These are phyloP conservation scores for Aspergillus funiculosus DNA, from an alignment of 495 filamentous ascomycete species.

Conservation along the genomic window DNA sequence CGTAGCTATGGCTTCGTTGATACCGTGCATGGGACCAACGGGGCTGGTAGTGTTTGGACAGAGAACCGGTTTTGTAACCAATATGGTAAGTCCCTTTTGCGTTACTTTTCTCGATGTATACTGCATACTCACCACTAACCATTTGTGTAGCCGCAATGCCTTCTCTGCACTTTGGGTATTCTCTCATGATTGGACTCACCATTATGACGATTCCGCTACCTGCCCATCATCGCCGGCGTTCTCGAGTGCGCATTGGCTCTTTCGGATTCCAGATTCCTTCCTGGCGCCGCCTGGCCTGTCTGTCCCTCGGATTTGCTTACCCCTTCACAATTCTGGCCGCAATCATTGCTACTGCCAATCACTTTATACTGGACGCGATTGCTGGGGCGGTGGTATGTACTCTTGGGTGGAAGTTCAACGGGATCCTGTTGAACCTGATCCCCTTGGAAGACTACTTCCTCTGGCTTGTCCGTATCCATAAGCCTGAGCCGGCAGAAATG, in stretches of 20 bases:
- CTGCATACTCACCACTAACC: too few relatives aligned
- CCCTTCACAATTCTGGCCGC: constrained; percentile 59
- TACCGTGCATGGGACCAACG: constrained; percentile 62
- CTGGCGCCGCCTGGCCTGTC: constrained; percentile 41
- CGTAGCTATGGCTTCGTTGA: constrained; percentile 65
- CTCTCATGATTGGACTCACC: constrained; percentile 67
- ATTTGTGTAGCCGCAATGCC: constrained; percentile 62
- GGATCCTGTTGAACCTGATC: constrained; percentile 53
- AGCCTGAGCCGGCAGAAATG: constrained; percentile 41
- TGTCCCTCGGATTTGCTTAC: constrained; percentile 54
- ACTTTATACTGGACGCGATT: constrained; percentile 66
- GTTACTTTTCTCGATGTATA: neutral
- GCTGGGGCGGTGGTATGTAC: constrained; percentile 56
- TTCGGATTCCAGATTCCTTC: constrained; percentile 32
- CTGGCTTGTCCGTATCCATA: constrained; percentile 56
- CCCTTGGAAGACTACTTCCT: constrained; percentile 62
- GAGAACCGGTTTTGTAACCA: constrained; percentile 65
- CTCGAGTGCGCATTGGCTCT: constrained; percentile 18
- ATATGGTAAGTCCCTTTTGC: constrained; percentile 39
- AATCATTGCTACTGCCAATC: constrained; percentile 69
- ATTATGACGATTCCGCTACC: constrained; percentile 51
- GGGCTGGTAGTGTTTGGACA: constrained; percentile 64
- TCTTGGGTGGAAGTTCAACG: constrained; percentile 54
- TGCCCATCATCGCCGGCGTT: constrained; percentile 27
- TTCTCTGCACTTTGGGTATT: constrained; percentile 74